Evolutionary conservation across 129 eudicot genomes (phyloP), one percentile per base, ranked within the genome.

Genomic region (Lonicera japonica): DNA sequence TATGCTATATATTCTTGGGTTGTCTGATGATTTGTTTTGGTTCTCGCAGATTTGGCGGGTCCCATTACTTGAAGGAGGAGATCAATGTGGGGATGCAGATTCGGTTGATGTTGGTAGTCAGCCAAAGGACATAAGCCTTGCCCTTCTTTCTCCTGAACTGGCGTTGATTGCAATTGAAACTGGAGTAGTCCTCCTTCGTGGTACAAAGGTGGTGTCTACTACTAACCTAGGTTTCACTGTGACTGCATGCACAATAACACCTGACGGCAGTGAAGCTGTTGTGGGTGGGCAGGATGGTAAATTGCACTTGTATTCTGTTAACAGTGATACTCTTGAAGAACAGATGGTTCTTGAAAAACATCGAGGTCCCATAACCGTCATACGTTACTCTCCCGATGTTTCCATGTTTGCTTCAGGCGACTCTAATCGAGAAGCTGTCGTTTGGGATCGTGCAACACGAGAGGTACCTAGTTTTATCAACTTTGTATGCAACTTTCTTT

Each of bases 231-330:
- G 94, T 55, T 92, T 80, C 67, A 34, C 84, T 29, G 98, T 76
- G 72, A 70, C 91, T 67, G 96, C 98, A 58, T 87, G 88, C 67
- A 36, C 83, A 21, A 76, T 92, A 66, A 36, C 96, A 51, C 98
- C 96, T 29, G 87, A 87, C 63, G 96, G 98, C 36, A 76, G 50
- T 38, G 98, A 92, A 80, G 98, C 88, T 21, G 70, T 92, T 52
- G 89, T 92, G 72, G 98, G 98, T 41, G 90, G 81, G 61, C 88
- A 92, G 70, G 95, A 92, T 78, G 98, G 98, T 69, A 92, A 92
- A 78, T 43, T 87, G 71, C 98, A 78, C 70, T 70, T 92, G 21
- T 92, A 82, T 64, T 84, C 98, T 12, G 56, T 92, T 55, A 66
- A 61, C 0, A 96, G 98, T 1, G 95, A 92, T 61, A 67, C 83